Percentiles rank a stretch among this genome's conserved stretches.
These are phyloP conservation scores for Glebionis coronaria DNA, from an alignment of 129 eudicot species.

Conservation along the genomic window DNA sequence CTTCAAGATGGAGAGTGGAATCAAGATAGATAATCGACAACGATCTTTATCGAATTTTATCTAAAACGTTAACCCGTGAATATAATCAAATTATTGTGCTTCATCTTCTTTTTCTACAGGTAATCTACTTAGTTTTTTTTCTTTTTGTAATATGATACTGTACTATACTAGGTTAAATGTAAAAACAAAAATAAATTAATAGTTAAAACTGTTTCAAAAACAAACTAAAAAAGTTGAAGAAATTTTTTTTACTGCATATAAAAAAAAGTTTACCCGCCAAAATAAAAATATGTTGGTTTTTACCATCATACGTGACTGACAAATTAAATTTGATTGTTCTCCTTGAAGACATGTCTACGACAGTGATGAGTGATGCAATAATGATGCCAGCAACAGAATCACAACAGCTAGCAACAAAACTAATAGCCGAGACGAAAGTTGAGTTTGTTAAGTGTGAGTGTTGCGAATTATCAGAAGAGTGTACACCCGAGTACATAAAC, in stretches of 20 bases:
- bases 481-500: conserved; percentile 63
- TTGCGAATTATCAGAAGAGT: conserved; percentile 77
- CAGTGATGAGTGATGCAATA: conserved; percentile 47
- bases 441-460: conserved; percentile 68
- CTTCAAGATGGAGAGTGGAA: conserved; percentile 55
- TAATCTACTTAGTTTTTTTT: background rate
- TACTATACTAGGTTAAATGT: too few relatives aligned
- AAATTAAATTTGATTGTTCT: background rate
- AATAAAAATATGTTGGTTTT: background rate
- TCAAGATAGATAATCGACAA: conserved; percentile 37
- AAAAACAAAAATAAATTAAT: too few relatives aligned
- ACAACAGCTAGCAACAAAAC: conserved; percentile 10
- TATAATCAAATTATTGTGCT: background rate
- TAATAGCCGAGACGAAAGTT: conserved; percentile 29
- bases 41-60: background rate
- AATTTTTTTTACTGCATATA: background rate
- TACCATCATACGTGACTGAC: background rate
- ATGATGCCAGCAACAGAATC: conserved; percentile 47
- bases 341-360: conserved; percentile 41
- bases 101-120: conserved; percentile 23
- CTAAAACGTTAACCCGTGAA: background rate
- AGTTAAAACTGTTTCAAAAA: background rate
- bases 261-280: background rate
- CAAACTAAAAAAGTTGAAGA: background rate
- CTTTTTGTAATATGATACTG: too few relatives aligned